Conservation (phyloP, 345 rosid genomes). For the Leavenworthia alabamica region DNA sequence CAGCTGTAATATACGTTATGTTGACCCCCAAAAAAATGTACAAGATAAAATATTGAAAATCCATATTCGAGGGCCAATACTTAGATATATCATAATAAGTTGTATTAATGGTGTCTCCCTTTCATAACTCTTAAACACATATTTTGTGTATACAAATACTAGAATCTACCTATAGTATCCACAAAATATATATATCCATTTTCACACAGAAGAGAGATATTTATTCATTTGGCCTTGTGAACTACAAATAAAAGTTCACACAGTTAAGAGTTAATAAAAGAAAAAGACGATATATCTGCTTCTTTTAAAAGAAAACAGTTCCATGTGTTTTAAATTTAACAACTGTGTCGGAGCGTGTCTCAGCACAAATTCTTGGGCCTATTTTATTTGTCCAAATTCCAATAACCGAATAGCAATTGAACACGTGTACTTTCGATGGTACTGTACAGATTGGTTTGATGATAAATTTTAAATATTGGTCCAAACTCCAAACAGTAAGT, state of each 20-base stretch:
- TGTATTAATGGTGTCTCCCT: neutral
- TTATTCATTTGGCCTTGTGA: neutral
- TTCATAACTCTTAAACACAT: neutral
- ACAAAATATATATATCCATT: neutral
- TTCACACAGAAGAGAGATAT: neutral
- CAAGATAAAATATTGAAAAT: neutral
- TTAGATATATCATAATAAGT: neutral
- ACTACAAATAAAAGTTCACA: neutral
- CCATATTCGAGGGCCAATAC: neutral
- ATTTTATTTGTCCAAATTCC: slow-evolving; percentile 23
- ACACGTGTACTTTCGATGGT: slow-evolving; percentile 19
- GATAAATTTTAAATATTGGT: neutral
- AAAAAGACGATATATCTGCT: neutral
- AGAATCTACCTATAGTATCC: neutral
- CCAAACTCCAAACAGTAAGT: neutral
- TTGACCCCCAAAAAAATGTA: neutral
- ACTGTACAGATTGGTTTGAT: slow-evolving; percentile 7
- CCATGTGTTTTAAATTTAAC: slow-evolving; percentile 12
- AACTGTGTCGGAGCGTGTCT: slow-evolving; percentile 30
- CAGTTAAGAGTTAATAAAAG: neutral
- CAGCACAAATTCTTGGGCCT: slow-evolving; percentile 29
- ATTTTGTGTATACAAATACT: neutral
- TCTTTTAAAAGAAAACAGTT: neutral
- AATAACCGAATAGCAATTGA: slow-evolving; percentile 1
- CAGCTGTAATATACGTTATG: neutral